Conservation (phyloP, 2,329 filamentous ascomycete genomes). For the Amesomyces nigricolor region DNA sequence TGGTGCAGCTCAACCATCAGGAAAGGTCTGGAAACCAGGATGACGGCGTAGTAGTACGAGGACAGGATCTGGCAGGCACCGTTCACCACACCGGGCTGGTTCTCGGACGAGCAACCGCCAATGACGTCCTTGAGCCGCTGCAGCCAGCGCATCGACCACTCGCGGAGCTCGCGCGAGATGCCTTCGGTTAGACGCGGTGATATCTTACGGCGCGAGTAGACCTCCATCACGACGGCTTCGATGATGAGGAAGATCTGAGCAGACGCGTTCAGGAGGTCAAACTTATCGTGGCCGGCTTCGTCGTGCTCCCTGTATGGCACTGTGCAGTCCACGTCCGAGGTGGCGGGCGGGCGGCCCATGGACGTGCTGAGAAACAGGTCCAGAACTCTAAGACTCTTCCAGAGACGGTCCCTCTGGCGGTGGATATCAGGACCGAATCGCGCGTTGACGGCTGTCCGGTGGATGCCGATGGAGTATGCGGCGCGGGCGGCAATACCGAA, state of each 20-base stretch:
- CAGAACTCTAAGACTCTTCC: conserved; percentile 49
- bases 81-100: conserved; percentile 31
- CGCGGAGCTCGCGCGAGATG: conserved; percentile 46
- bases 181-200: conserved; percentile 49
- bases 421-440: conserved; percentile 43
- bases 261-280: conserved; percentile 46
- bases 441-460: conserved; percentile 49
- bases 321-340: conserved; percentile 50
- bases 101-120: conserved; percentile 22
- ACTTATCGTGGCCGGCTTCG: conserved; percentile 34
- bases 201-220: conserved; percentile 50
- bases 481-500: conserved; percentile 49
- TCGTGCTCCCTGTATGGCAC: conserved; percentile 40
- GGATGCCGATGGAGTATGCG: conserved; percentile 48
- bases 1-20: conserved; percentile 50
- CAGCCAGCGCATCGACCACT: conserved; percentile 48
- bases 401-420: conserved; percentile 43
- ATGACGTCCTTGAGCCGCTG: conserved; percentile 39
- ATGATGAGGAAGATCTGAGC: conserved; percentile 49
- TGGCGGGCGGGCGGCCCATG: conserved; percentile 50
- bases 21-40: conserved; percentile 50
- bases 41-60: conserved; percentile 53
- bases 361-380: conserved; percentile 49
- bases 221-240: conserved; percentile 45
- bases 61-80: conserved; percentile 48